These are phyloP conservation scores for Candida arabinofermentans DNA, from an alignment of 805 yeast genomes.

Conservation along the genomic window DNA sequence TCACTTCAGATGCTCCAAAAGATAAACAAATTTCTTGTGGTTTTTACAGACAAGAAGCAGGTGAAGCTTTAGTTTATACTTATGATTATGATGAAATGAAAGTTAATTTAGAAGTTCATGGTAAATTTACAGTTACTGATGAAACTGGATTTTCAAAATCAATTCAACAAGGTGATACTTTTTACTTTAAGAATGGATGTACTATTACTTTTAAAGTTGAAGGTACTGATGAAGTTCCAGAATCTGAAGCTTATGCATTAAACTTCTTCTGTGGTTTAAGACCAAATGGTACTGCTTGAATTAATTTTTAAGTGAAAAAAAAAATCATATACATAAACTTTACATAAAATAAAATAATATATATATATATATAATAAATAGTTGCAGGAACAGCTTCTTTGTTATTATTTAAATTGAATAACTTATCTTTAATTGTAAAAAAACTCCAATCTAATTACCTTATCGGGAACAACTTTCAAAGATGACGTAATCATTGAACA, in stretches of 20 bases:
- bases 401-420: neutral
- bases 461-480: too few species aligned
- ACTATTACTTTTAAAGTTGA: slow-evolving; percentile 58
- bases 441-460: too few species aligned
- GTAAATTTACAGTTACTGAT: slow-evolving; percentile 58
- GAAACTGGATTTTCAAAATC: slow-evolving; percentile 57
- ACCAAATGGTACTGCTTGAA: slow-evolving; percentile 38
- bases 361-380: neutral
- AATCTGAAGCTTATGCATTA: slow-evolving; percentile 50
- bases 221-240: slow-evolving; percentile 32
- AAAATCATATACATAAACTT: neutral
- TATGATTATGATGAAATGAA: slow-evolving; percentile 70
- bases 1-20: slow-evolving; percentile 55
- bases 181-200: slow-evolving; percentile 64
- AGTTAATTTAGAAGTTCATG: slow-evolving; percentile 62
- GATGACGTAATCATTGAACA: too few species aligned
- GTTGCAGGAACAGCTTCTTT: slow-evolving; percentile 7
- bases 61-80: slow-evolving; percentile 63
- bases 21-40: slow-evolving; percentile 64
- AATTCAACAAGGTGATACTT: slow-evolving; percentile 62
- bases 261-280: slow-evolving; percentile 62
- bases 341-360: neutral
- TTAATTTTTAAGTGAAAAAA: neutral
- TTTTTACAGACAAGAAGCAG: slow-evolving; percentile 65
- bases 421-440: too few species aligned